Percentiles rank a stretch among this genome's conserved stretches.
Conservation (phyloP, 2,329 filamentous ascomycete species). For the Colletotrichum karsti region DNA sequence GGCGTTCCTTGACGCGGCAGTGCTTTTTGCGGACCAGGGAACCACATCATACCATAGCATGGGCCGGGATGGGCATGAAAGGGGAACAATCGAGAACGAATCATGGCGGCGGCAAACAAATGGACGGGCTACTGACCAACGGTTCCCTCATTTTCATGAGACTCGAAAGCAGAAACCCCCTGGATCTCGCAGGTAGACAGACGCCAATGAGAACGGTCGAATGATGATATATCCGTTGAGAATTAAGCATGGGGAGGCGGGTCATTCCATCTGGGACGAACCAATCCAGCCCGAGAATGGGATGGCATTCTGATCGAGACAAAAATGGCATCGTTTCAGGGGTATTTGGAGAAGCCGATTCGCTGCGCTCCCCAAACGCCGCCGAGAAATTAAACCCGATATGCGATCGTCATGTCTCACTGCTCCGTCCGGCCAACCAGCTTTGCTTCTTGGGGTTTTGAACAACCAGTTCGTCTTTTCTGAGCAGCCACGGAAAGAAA, state of each 20-base stretch:
- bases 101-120: neutral
- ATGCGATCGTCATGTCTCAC: slow-evolving; percentile 23
- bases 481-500: neutral
- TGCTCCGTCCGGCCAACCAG: slow-evolving; percentile 17
- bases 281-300: slow-evolving; percentile 4
- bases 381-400: slow-evolving; percentile 13
- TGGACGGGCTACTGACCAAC: neutral
- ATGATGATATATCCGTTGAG: neutral
- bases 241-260: slow-evolving; percentile 18
- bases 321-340: slow-evolving; percentile 1
- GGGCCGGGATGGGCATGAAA: neutral
- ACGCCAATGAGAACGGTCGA: neutral
- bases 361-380: slow-evolving; percentile 4
- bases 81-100: slow-evolving; percentile 12
- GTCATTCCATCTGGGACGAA: neutral
- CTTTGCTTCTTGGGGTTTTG: neutral
- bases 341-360: slow-evolving; percentile 9
- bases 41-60: neutral
- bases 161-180: neutral
- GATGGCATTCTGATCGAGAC: neutral
- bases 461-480: neutral
- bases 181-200: neutral
- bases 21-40: slow-evolving; percentile 1
- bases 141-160: neutral
- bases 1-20: slow-evolving; percentile 18